Base-by-base conservation (phyloP, 352 stramenopile genomes). In the Phytophthora pisi region DNA sequence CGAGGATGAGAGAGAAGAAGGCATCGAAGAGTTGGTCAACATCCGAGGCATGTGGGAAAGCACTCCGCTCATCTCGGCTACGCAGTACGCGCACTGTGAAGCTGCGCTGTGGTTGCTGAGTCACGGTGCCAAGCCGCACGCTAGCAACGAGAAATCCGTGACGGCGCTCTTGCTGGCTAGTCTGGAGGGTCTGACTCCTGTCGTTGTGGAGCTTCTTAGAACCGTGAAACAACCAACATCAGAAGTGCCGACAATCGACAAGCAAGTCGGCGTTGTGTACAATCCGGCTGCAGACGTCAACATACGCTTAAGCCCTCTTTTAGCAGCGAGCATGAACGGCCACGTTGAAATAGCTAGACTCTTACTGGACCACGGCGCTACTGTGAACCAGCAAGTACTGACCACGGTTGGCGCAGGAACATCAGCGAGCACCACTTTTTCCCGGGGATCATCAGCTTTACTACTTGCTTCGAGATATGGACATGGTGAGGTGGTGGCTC, bases 391-490 rank as follows among this genome's bases (percentile, higher is more conserved):
- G n/a, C 51, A 66, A 56, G 55, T 78, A 24, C 47, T 38, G 34
- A 67, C 28, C 51, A 50, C 26, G 9, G 56, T 51, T 30, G 20
- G 60, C 20, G 50, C 66, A 2, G 51, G 46, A 18, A 54, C 43
- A 5, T 28, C 68, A 16, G 34, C 30, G 8, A 68, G 31, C 13
- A 28, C 47, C 10, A 20, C 15, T 6, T 28, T 16, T 15, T 58
- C 51, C 43, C 55, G 50, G 3, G 57, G 51, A 7, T 68, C 64
- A 5, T 59, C 59, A 20, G 63, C 67, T 2, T 81, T 99, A 16
- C 86, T 98, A 69, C 84, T 98, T 4, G 96, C 95, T 13, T 87
- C 89, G 5, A 91, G 96, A 74, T 97, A 96, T 60, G 97, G 96
- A 18, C 92, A 98, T 67, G 67, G 88, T n/a, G 80, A 82, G 11